A percentile compares a stretch with the other conserved stretches of the same genome.
phyloP scores from a whole-genome alignment of 345 rosid species.

The Brassica incana region DNA sequence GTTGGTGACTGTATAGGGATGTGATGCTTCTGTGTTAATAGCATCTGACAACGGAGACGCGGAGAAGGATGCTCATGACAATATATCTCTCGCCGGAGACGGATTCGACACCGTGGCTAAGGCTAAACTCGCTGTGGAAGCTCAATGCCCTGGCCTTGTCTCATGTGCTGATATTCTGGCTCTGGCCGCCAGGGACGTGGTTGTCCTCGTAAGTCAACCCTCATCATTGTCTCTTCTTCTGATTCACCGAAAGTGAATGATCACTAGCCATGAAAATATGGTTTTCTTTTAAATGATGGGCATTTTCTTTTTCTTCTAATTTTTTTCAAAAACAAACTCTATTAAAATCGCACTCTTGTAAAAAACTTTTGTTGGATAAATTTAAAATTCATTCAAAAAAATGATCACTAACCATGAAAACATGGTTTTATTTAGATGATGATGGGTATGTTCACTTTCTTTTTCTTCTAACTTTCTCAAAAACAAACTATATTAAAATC shows the following conservation, averaged over 20 bases:
- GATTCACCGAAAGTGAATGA: neutral
- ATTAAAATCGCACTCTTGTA: too few species aligned
- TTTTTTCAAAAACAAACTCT: too few species aligned
- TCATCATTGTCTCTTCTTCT: neutral
- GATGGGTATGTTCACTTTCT: too few species aligned
- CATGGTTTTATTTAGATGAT: too few species aligned
- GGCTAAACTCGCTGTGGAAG: constrained; percentile 76
- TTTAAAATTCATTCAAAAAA: too few species aligned
- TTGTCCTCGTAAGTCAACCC: constrained; percentile 54
- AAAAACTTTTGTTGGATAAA: too few species aligned
- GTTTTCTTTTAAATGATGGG: too few species aligned
- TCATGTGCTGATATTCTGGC: constrained; percentile 88
- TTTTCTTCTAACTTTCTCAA: too few species aligned
- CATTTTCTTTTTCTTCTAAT: too few species aligned
- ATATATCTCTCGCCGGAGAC: constrained; percentile 85
- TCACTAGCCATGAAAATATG: neutral
- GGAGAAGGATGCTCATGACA: constrained; percentile 78
- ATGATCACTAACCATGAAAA: too few species aligned
- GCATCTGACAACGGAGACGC: constrained; percentile 74
- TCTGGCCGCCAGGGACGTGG: constrained; percentile 81
- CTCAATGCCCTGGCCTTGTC: constrained; percentile 62
- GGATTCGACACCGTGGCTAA: constrained; percentile 77
- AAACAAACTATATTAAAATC: too few species aligned
- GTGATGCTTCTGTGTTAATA: constrained; percentile 78
- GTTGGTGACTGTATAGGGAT: constrained; percentile 54